Conservation (phyloP, 768 basidiomycete species). For the Amanita pallidorosea region DNA sequence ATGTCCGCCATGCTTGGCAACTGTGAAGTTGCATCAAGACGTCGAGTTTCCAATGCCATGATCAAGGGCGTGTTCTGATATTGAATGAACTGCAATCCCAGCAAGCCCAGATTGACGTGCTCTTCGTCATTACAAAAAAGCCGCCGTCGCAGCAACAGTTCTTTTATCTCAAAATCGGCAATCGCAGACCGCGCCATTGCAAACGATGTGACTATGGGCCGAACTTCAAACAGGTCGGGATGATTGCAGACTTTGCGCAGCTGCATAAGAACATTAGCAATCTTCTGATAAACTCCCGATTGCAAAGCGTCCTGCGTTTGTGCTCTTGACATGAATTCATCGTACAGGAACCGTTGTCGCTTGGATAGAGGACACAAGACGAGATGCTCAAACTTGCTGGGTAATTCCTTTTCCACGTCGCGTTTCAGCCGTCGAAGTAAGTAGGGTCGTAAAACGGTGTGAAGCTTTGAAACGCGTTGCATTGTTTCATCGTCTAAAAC, state of each 20-base stretch:
- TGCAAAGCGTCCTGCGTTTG: slow-evolving; percentile 74
- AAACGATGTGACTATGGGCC: slow-evolving; percentile 73
- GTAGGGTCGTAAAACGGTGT: slow-evolving; percentile 92
- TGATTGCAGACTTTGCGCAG: slow-evolving; percentile 95
- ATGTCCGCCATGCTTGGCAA: slow-evolving; percentile 43
- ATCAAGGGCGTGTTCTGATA: slow-evolving; percentile 42
- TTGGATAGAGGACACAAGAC: slow-evolving; percentile 84
- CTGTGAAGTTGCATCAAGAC: slow-evolving; percentile 47
- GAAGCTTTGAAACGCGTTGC: slow-evolving; percentile 80
- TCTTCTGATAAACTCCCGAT: slow-evolving; percentile 81
- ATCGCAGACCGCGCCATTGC: slow-evolving; percentile 64
- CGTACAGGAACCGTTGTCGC: slow-evolving; percentile 88
- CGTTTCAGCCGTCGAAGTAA: slow-evolving; percentile 91
- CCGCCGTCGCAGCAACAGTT: slow-evolving; percentile 72
- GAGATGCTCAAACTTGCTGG: slow-evolving; percentile 88
- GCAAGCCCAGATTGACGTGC: slow-evolving; percentile 44
- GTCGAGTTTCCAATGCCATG: slow-evolving; percentile 39
- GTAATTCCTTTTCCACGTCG: slow-evolving; percentile 95
- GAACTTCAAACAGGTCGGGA: slow-evolving; percentile 85
- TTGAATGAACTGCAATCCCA: slow-evolving; percentile 55
- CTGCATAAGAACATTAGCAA: slow-evolving; percentile 96
- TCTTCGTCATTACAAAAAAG: slow-evolving; percentile 48
- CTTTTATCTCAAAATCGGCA: slow-evolving; percentile 79
- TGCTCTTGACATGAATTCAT: slow-evolving; percentile 89
- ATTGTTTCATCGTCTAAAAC: slow-evolving; percentile 71